Evolutionary conservation across 345 rosid genomes (phyloP).

Genomic region (Rhizophora apiculata): DNA sequence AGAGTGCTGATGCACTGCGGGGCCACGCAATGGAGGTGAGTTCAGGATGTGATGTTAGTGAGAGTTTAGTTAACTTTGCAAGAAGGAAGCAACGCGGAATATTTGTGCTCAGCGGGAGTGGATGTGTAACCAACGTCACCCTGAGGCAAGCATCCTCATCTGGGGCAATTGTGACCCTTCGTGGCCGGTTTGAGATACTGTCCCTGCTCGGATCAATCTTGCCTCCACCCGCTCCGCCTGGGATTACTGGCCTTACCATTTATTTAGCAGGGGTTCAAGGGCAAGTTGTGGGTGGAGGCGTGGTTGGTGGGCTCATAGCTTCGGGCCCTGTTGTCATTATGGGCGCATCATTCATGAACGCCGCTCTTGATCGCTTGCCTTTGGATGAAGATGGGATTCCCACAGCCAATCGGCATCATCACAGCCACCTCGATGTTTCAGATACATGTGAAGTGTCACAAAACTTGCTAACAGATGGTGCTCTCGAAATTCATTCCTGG

Average conservation of each 20-base stretch:
- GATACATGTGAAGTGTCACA: slow-evolving; percentile 66
- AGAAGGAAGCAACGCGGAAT: slow-evolving; percentile 86
- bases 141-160: slow-evolving; percentile 78
- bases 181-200: slow-evolving; percentile 92
- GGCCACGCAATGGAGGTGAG: slow-evolving; percentile 91
- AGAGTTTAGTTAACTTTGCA: slow-evolving; percentile 67
- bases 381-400: slow-evolving; percentile 64
- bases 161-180: slow-evolving; percentile 81
- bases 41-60: slow-evolving; percentile 81
- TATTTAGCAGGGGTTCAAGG: slow-evolving; percentile 94
- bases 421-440: slow-evolving; percentile 52
- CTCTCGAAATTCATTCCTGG: slow-evolving; percentile 69
- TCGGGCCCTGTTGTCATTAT: slow-evolving; percentile 90
- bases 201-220: slow-evolving; percentile 85
- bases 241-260: slow-evolving; percentile 77
- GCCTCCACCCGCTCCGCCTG: slow-evolving; percentile 89
- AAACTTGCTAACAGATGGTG: slow-evolving; percentile 63
- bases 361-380: slow-evolving; percentile 84
- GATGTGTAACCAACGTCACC: slow-evolving; percentile 83
- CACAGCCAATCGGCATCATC: slow-evolving; percentile 51
- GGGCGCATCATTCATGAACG: slow-evolving; percentile 94
- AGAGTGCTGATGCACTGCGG: slow-evolving; percentile 78
- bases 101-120: slow-evolving; percentile 72
- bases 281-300: slow-evolving; percentile 89
- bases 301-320: slow-evolving; percentile 78